A percentile compares a stretch with the other conserved stretches of the same genome.
Conservation (phyloP, 768 basidiomycete genomes). For the Gelatoporia subvermispora region DNA sequence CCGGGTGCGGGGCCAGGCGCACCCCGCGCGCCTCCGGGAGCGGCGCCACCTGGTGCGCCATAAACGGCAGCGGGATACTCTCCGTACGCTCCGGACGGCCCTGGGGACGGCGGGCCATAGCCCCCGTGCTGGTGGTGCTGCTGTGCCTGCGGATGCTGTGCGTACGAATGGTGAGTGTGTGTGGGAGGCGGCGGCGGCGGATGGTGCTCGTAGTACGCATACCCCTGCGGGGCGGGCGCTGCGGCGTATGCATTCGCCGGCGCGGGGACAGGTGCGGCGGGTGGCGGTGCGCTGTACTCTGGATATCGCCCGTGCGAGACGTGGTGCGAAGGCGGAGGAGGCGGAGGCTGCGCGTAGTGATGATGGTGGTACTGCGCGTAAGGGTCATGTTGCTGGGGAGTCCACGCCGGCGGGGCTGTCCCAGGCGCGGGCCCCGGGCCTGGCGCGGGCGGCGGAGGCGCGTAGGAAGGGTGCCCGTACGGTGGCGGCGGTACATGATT, state of each 20-base stretch:
- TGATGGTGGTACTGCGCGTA: constrained; percentile 27
- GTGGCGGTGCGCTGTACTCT: constrained; percentile 2
- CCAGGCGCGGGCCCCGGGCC: constrained; percentile 19
- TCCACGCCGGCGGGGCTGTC: constrained; percentile 13
- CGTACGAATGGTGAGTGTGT: constrained; percentile 15
- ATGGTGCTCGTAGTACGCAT: constrained; percentile 17
- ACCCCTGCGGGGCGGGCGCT: constrained; percentile 15
- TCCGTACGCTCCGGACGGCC: not conserved
- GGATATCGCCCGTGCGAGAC: constrained; percentile 13
- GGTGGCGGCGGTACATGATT: constrained; percentile 13
- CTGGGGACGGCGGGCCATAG: constrained; percentile 10
- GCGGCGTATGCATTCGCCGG: not conserved
- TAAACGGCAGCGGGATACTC: not conserved
- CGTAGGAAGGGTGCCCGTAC: constrained; percentile 9
- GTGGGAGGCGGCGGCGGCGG: constrained; percentile 17
- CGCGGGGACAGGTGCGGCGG: no score
- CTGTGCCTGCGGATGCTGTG: constrained; percentile 25
- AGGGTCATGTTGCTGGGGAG: constrained; percentile 16
- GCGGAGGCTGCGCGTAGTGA: constrained; percentile 16
- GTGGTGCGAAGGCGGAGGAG: constrained; percentile 14
- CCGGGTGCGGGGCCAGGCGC: no score
- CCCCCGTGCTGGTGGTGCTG: constrained; percentile 21
- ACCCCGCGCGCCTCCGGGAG: no score
- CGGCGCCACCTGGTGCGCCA: no score
- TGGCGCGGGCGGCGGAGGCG: constrained; percentile 8